Base-by-base conservation (phyloP, 2,329 filamentous ascomycete genomes). In the Trichoderma oligosporum region DNA sequence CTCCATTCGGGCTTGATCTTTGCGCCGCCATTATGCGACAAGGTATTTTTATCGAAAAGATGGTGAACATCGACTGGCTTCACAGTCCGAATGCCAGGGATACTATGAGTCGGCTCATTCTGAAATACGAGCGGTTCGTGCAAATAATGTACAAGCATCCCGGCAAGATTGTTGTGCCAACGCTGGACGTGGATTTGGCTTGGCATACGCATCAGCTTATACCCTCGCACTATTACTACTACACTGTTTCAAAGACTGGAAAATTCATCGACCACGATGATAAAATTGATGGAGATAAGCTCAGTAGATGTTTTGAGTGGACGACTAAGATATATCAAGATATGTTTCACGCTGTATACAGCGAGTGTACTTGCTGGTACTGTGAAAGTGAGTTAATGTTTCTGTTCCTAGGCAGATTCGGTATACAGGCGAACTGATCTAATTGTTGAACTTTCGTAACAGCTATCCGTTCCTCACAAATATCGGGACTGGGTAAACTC, bases 181-280 rank as follows among this genome's bases (percentile, higher is more conserved):
- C 87, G 0, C 75, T 91, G 0, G 88, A 91, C 61, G 78, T 91
- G 4, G 88, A 91, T 66, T 74, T 91, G 0, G 87, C 82, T 0
- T 91, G 88, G 87, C 90, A 95, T 67, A 93, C 88, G 0, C 88
- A 93, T 65, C 87, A 93, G 67, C 81, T 93, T 3, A 81, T 75
- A 7, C 86, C 89, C 0, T 65, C 68, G 2, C 66, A 74, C 3
- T 94, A 94, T 71, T 86, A 83, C 64, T 59, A 67, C 2, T 86
- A 81, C 67, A 86, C 82, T 1, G 67, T 78, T 1, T 55, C 49
- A 0, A 68, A 69, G 20, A 79, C 78, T 0, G 60, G 59, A 1
- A 82, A 79, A 47, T 89, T 91, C 66, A 81, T 93, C 63, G 85
- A 92, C 66, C 90, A 95, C 66, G 87, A 94, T 69, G 91, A 95